Evolutionary conservation across 1,284 basidiomycete species (phyloP).

Genomic region (Nidula niveotomentosa): DNA sequence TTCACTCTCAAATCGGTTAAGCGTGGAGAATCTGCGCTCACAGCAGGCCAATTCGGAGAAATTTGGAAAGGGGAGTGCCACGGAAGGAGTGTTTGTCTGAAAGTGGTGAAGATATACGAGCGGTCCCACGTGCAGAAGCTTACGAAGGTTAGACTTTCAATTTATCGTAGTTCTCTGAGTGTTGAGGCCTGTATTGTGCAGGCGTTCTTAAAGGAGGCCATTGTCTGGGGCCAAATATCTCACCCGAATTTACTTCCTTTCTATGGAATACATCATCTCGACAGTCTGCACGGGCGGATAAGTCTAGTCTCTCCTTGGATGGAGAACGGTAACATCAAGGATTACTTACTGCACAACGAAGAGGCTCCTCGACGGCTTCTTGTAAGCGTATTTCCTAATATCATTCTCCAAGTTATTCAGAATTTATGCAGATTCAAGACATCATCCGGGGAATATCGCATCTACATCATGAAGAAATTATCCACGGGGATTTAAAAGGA

Average conservation of each 20-base stretch:
- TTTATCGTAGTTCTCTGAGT: too few species aligned
- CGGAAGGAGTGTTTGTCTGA: background rate
- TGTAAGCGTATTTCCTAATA: background rate
- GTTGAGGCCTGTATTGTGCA: background rate
- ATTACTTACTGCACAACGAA: background rate
- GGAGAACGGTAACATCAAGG: slow-evolving; percentile 4
- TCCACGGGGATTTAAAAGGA: slow-evolving; percentile 2
- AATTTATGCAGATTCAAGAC: background rate
- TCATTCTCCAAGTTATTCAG: background rate
- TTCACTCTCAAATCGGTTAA: background rate
- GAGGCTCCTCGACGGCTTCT: background rate
- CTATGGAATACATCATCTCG: slow-evolving; percentile 15
- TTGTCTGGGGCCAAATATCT: slow-evolving; percentile 13
- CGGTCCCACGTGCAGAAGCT: background rate
- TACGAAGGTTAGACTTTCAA: too few species aligned
- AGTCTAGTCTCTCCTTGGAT: slow-evolving; percentile 21
- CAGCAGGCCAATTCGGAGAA: background rate
- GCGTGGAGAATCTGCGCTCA: background rate
- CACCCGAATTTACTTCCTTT: slow-evolving; percentile 20
- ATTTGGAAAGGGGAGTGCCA: background rate
- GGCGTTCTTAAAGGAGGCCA: slow-evolving; percentile 8
- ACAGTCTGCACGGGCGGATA: slow-evolving; percentile 2
- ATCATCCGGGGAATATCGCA: background rate
- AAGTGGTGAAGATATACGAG: background rate
- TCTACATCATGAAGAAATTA: background rate